Evolutionary conservation across 345 rosid species (phyloP).

Genomic region (Fremontodendron californicum): DNA sequence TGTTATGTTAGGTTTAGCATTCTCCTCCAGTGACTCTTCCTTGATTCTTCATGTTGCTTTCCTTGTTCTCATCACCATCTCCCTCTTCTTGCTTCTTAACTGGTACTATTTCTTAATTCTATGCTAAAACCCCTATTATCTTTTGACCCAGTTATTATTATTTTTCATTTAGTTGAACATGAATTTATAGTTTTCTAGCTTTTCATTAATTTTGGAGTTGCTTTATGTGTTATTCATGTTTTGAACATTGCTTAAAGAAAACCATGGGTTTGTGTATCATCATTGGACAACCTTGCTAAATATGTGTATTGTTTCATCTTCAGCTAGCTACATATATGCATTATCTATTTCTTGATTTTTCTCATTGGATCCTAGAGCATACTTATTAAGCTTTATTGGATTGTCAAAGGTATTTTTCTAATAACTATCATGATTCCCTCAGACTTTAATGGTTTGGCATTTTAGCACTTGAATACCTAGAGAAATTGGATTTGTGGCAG

Average conservation of each 20-base stretch:
- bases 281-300: not conserved
- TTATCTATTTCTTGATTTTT: not conserved
- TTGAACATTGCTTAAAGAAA: no score
- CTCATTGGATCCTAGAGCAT: not conserved
- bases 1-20: constrained; percentile 74
- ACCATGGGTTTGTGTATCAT: not conserved
- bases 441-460: not conserved
- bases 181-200: not conserved
- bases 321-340: not conserved
- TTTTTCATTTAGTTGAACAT: not conserved
- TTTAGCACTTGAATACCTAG: not conserved
- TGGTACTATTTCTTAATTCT: constrained; percentile 43
- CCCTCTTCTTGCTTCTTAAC: constrained; percentile 78
- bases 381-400: not conserved
- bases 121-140: not conserved
- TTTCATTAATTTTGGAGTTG: not conserved
- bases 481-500: not conserved
- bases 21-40: constrained; percentile 66
- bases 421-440: not conserved
- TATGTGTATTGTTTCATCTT: not conserved
- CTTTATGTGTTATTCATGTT: not conserved
- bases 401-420: not conserved
- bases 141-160: not conserved
- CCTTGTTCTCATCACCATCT: constrained; percentile 58
- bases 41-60: constrained; percentile 70